phyloP scores from a whole-genome alignment of 257 asterid species.

The Prunella vulgaris region DNA sequence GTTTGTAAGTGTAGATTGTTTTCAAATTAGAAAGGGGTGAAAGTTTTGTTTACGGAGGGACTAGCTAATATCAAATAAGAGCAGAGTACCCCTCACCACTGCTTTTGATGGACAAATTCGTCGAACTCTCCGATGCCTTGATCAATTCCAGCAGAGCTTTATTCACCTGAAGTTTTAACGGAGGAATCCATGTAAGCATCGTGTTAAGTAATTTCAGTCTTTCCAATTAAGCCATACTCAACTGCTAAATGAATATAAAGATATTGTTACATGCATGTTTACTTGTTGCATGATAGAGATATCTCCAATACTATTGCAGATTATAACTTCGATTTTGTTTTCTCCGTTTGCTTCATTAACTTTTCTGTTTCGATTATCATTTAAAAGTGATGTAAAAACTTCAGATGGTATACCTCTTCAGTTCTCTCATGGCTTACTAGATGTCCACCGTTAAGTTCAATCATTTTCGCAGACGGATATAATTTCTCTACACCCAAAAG shows the following conservation, averaged over 20 bases:
- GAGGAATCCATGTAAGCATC: no score
- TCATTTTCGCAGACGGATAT: conserved; percentile 86
- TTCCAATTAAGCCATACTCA: not conserved
- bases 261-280: no score
- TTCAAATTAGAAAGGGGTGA: no score
- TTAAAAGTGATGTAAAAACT: not conserved
- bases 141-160: conserved; percentile 66
- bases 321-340: no score
- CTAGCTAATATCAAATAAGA: no score
- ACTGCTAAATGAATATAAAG: not conserved
- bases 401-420: conserved; percentile 68
- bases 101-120: conserved; percentile 65
- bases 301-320: not conserved
- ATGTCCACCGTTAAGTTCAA: conserved; percentile 94
- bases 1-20: no score
- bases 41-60: no score
- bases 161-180: conserved; percentile 59
- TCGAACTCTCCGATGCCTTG: conserved; percentile 63
- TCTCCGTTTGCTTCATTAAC: not conserved
- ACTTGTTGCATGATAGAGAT: no score
- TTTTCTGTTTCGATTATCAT: no score
- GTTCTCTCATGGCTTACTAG: conserved; percentile 93
- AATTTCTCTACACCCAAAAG: conserved; percentile 51
- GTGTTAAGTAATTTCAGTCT: not conserved
- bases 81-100: conserved; percentile 45